These are phyloP conservation scores for Nannizziopsis barbatae DNA, from an alignment of 2,329 filamentous ascomycete species.

Conservation along the genomic window DNA sequence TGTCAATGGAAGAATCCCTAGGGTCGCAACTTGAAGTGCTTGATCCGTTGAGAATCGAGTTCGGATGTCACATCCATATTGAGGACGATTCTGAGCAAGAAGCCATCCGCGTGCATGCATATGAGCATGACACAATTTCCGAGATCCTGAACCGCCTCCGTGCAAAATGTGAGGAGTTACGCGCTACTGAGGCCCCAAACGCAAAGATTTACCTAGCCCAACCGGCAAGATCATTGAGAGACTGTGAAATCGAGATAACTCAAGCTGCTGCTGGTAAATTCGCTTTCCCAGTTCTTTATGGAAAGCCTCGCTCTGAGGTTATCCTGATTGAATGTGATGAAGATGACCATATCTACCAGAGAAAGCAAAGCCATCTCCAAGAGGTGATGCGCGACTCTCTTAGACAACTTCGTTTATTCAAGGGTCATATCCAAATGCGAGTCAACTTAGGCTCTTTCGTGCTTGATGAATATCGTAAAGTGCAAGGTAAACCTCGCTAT, in stretches of 20 bases:
- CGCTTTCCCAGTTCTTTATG: slow-evolving; percentile 12
- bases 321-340: slow-evolving; percentile 17
- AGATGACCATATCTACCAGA: slow-evolving; percentile 18
- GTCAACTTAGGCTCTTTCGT: slow-evolving; percentile 34
- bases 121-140: slow-evolving; percentile 26
- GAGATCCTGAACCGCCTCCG: slow-evolving; percentile 26
- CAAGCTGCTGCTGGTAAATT: slow-evolving; percentile 12
- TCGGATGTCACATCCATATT: slow-evolving; percentile 34
- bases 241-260: slow-evolving; percentile 21
- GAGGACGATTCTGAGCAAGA: slow-evolving; percentile 20
- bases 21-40: slow-evolving; percentile 35
- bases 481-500: slow-evolving; percentile 22
- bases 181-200: slow-evolving; percentile 22
- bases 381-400: slow-evolving; percentile 25
- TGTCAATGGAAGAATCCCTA: slow-evolving; percentile 31
- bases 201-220: slow-evolving; percentile 28
- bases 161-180: slow-evolving; percentile 22
- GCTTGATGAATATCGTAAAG: slow-evolving; percentile 27
- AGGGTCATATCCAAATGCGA: slow-evolving; percentile 32
- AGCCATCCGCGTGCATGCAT: slow-evolving; percentile 26
- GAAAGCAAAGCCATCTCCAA: slow-evolving; percentile 25
- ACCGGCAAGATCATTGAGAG: slow-evolving; percentile 19
- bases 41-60: slow-evolving; percentile 35
- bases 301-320: slow-evolving; percentile 16
- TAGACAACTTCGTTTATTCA: slow-evolving; percentile 23